These are phyloP conservation scores for Ustilago trichophora DNA, from an alignment of 1,284 basidiomycete species.

Conservation along the genomic window DNA sequence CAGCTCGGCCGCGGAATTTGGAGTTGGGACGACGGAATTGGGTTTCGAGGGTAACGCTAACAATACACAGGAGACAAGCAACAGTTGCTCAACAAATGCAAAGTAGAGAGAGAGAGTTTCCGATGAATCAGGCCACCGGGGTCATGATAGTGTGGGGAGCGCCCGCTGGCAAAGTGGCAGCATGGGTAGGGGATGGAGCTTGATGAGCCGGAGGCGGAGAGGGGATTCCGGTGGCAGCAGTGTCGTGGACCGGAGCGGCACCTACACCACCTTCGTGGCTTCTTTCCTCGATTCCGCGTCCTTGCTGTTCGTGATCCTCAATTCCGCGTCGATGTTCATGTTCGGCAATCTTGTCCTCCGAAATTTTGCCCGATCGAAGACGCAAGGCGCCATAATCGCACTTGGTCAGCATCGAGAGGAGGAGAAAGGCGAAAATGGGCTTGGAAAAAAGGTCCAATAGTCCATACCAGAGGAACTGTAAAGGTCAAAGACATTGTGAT, in stretches of 20 bases:
- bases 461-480: constrained; percentile 72
- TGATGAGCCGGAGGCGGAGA: neutral
- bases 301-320: constrained; percentile 8
- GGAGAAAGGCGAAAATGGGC: constrained; percentile 55
- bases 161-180: too few species aligned
- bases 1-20: too few species aligned
- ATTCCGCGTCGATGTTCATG: constrained; percentile 11
- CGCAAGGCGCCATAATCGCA: constrained; percentile 43
- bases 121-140: too few species aligned
- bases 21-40: too few species aligned
- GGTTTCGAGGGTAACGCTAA: too few species aligned
- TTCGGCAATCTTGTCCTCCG: constrained; percentile 17
- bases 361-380: constrained; percentile 37
- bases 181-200: neutral
- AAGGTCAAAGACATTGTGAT: too few species aligned
- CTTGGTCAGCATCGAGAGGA: constrained; percentile 38
- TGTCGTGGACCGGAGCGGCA: constrained; percentile 9
- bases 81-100: too few species aligned
- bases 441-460: constrained; percentile 72
- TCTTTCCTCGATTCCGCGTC: constrained; percentile 9
- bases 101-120: too few species aligned
- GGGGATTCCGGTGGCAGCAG: neutral
- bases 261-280: constrained; percentile 11
- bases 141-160: constrained; percentile 7
- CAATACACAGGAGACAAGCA: too few species aligned